Percentiles rank a stretch among this genome's conserved stretches.
phyloP scores from a whole-genome alignment of 192 early-diverging fungal species.

The Coemansia sp. region DNA sequence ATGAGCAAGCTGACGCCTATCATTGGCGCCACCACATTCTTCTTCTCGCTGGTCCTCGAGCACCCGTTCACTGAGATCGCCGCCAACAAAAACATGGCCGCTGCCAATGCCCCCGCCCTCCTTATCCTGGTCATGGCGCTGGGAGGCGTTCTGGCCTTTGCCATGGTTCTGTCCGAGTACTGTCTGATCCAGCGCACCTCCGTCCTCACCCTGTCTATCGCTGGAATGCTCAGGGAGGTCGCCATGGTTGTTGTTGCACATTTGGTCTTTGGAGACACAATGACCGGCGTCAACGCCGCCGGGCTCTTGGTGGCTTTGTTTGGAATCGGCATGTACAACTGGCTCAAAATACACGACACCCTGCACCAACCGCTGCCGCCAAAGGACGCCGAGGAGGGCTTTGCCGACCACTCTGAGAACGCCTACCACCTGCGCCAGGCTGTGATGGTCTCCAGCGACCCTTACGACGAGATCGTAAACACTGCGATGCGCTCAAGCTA shows the following conservation, averaged over 20 bases:
- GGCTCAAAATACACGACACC: slow-evolving; percentile 60
- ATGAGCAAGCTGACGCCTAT: slow-evolving; percentile 82
- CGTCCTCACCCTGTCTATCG: slow-evolving; percentile 85
- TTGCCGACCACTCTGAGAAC: slow-evolving; percentile 9
- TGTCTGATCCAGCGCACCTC: slow-evolving; percentile 78
- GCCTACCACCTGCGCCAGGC: slow-evolving; percentile 24
- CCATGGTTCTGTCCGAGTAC: slow-evolving; percentile 87
- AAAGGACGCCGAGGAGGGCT: neutral
- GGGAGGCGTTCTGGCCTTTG: slow-evolving; percentile 84
- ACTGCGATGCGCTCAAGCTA: neutral
- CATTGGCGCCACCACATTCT: slow-evolving; percentile 64
- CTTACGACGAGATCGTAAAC: slow-evolving; percentile 29
- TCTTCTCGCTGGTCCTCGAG: slow-evolving; percentile 68
- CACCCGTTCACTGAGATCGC: slow-evolving; percentile 41
- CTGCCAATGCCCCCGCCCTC: slow-evolving; percentile 13
- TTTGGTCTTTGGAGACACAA: slow-evolving; percentile 77
- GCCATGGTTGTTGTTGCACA: slow-evolving; percentile 72
- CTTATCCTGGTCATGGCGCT: slow-evolving; percentile 55
- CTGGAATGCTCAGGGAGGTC: slow-evolving; percentile 87
- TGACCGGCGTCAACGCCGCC: slow-evolving; percentile 70
- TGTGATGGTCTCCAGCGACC: slow-evolving; percentile 23
- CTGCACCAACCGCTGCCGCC: neutral
- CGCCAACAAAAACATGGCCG: slow-evolving; percentile 31
- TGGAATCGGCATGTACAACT: slow-evolving; percentile 78
- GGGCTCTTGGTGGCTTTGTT: slow-evolving; percentile 79